These are phyloP conservation scores for Rostrohypoxylon terebratum DNA, from an alignment of 495 filamentous ascomycete genomes.

Conservation along the genomic window DNA sequence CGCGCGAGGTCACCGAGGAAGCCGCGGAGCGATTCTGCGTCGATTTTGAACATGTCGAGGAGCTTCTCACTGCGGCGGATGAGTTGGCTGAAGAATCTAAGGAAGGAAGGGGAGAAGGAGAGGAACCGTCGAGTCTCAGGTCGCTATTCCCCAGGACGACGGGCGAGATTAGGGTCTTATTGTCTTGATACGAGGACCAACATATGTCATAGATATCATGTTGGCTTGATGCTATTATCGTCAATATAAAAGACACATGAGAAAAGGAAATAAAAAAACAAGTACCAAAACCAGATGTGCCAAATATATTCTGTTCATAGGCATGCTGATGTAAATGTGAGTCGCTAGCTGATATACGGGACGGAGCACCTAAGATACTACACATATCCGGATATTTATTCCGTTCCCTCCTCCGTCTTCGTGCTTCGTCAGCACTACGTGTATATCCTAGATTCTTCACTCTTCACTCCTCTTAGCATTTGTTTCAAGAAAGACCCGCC, in stretches of 20 bases:
- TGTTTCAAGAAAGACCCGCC: neutral
- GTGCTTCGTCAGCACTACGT: neutral
- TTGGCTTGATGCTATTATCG: neutral
- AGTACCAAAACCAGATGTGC: neutral
- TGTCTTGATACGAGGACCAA: conserved; percentile 57
- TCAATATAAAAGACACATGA: neutral
- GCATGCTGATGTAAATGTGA: conserved; percentile 15
- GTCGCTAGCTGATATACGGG: conserved; percentile 11
- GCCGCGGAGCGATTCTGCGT: conserved; percentile 88
- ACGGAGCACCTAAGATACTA: conserved; percentile 22
- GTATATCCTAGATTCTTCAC: neutral
- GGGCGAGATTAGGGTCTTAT: conserved; percentile 84
- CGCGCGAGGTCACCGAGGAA: conserved; percentile 80
- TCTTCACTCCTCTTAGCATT: neutral
- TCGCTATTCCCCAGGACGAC: conserved; percentile 84
- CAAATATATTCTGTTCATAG: neutral
- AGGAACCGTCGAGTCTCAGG: conserved; percentile 64
- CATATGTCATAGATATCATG: neutral
- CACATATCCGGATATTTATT: neutral
- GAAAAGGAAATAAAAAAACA: neutral
- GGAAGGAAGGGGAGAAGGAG: conserved; percentile 40
- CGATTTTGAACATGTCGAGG: conserved; percentile 92
- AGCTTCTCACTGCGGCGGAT: conserved; percentile 60
- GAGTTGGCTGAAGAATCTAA: conserved; percentile 53
- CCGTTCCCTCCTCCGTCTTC: neutral